Evolutionary conservation across 306 rosid species (phyloP), one percentile per base, ranked within the genome.

Genomic region (Cicer pinnatifidum): DNA sequence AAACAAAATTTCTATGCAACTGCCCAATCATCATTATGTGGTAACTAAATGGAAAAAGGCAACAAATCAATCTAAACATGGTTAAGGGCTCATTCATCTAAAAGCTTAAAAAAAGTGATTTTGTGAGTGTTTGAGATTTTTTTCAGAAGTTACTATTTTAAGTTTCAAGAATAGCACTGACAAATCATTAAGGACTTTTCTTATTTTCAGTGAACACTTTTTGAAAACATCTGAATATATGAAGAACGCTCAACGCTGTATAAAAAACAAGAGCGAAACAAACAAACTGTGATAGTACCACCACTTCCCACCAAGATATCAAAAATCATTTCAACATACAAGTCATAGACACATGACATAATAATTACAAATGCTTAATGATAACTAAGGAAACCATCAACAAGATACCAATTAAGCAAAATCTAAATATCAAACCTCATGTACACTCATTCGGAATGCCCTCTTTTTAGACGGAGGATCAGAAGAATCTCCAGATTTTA

Each of bases 361-460:
- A 63, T 8, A 23, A 53, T 17, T n/a, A 15, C 6, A 63, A 68
- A 45, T 3, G 40, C 43, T 38, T 58, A 11, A 12, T 17, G 17
- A 60, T 28, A 60, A 69, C 45, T 67, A 39, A 81, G 40, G 20
- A 65, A 57, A 67, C 8, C 33, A 19, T 45, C 44, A 48, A 28
- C 23, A 11, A 43, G 33, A 76, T 60, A 33, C 45, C 20, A 38
- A 63, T 39, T 52, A 77, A 39, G 50, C 43, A 65, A 67, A 67
- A 64, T 56, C 79, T 83, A 82, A 64, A 70, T 66, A 15, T 46
- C 82, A 86, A 79, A 91, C 98, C 98, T 94, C 98, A 11, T 85
- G 92, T 28, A 89, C 97, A 80, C 96, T 94, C 98, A 94, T 91
- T 80, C 71, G 84, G 82, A 94, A 94, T 41, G 87, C 88, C 82